A percentile compares a stretch with the other conserved stretches of the same genome.
These are phyloP conservation scores for Zygoascus tannicola DNA, from an alignment of 805 yeast species.

Conservation along the genomic window DNA sequence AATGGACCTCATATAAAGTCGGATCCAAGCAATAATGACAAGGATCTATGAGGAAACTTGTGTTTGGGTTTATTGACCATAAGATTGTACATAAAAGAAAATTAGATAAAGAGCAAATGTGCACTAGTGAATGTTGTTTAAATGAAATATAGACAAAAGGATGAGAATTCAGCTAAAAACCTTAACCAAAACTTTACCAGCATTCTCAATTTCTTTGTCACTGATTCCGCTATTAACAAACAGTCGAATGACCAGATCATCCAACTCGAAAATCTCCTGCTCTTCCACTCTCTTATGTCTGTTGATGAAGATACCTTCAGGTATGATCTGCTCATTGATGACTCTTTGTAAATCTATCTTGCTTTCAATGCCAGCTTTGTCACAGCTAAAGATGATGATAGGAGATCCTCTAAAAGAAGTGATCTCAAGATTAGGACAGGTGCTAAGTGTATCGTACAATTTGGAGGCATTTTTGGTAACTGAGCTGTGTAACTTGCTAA, in stretches of 20 bases:
- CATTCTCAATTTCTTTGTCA: constrained; percentile 36
- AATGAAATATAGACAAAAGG: no score
- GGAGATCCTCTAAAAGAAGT: constrained; percentile 57
- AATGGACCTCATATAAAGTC: not conserved
- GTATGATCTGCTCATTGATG: constrained; percentile 1
- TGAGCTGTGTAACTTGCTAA: not conserved
- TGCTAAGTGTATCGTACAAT: constrained; percentile 3
- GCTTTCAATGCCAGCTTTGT: not conserved
- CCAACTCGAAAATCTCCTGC: constrained; percentile 65
- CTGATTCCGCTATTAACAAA: constrained; percentile 36
- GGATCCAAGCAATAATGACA: no score
- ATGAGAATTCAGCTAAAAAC: constrained; percentile 6
- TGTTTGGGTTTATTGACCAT: not conserved
- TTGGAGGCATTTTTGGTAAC: constrained; percentile 7
- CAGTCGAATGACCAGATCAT: constrained; percentile 44
- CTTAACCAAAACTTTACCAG: constrained; percentile 31
- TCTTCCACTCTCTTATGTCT: constrained; percentile 56
- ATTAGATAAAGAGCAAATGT: not conserved
- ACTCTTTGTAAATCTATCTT: constrained; percentile 20
- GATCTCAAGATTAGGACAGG: constrained; percentile 33
- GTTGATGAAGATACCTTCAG: constrained; percentile 48
- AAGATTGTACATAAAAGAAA: not conserved
- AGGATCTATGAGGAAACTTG: not conserved
- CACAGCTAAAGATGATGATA: constrained; percentile 44
- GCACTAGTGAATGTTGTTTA: not conserved